These are phyloP conservation scores for Mortierella sp. DNA, from an alignment of 371 early-diverging fungal genomes.

Conservation along the genomic window DNA sequence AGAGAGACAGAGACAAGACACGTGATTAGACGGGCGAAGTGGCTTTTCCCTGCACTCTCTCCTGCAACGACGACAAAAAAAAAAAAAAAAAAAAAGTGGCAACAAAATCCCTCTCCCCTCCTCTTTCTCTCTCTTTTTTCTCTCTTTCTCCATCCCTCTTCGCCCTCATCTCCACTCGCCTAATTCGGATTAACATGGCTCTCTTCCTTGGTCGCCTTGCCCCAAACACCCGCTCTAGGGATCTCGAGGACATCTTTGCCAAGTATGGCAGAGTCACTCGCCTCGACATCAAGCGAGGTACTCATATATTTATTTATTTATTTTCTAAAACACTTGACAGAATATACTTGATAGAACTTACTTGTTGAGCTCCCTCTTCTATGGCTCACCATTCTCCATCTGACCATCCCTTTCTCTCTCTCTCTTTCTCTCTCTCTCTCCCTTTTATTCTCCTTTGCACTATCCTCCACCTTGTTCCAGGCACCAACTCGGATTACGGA, in stretches of 20 bases:
- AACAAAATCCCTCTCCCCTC: not conserved
- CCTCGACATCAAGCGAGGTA: constrained; percentile 74
- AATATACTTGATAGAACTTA: not conserved
- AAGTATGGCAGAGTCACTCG: constrained; percentile 81
- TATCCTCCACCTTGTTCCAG: constrained; percentile 7
- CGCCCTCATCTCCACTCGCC: constrained; percentile 9
- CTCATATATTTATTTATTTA: constrained; percentile 1
- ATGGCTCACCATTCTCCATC: not conserved
- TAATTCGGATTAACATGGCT: constrained; percentile 45
- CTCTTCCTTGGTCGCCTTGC: constrained; percentile 77
- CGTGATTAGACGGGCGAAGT: too few species aligned
- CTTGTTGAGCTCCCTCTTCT: not conserved
- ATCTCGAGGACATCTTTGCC: constrained; percentile 77
- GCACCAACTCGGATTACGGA: constrained; percentile 59
- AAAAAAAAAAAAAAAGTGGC: not conserved
- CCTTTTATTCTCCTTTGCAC: not conserved
- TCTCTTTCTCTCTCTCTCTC: constrained; percentile 18
- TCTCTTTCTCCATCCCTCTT: constrained; percentile 4
- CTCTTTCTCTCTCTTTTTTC: not conserved
- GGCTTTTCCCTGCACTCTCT: too few species aligned
- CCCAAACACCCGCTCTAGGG: constrained; percentile 68
- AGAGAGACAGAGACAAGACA: not conserved
- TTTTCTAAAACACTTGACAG: constrained; percentile 34
- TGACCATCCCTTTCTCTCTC: not conserved
- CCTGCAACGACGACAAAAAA: not conserved